A percentile compares a stretch with the other conserved stretches of the same genome.
phyloP scores from a whole-genome alignment of 345 rosid species.

The Linum usitatissimum region DNA sequence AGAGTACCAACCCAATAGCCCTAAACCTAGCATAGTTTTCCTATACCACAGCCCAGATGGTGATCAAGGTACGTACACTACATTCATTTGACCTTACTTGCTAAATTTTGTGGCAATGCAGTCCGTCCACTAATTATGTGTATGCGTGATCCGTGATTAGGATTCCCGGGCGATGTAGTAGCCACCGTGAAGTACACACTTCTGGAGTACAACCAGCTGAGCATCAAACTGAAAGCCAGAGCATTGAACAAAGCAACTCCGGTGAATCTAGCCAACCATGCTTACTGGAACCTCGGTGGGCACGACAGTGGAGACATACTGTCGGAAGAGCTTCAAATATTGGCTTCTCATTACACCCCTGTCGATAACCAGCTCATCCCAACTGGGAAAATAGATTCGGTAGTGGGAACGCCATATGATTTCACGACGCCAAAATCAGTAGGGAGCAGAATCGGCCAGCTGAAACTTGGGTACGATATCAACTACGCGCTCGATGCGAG shows the following conservation, averaged over 20 bases:
- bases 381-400: neutral
- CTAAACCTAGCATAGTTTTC: neutral
- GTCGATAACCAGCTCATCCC: slow-evolving; percentile 3
- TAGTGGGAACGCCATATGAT: slow-evolving; percentile 3
- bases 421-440: neutral
- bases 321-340: neutral
- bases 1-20: neutral
- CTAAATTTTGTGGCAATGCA: too few relatives aligned
- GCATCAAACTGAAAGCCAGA: slow-evolving; percentile 4
- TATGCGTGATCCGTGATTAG: neutral
- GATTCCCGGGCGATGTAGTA: slow-evolving; percentile 5
- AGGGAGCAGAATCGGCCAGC: slow-evolving; percentile 4
- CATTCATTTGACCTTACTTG: too few relatives aligned
- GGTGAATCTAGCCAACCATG: slow-evolving; percentile 2
- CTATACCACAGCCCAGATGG: slow-evolving; percentile 2
- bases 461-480: slow-evolving; percentile 1
- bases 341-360: slow-evolving; percentile 6
- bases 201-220: neutral
- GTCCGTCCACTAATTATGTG: neutral
- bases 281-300: slow-evolving; percentile 9
- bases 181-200: neutral
- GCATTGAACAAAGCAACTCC: slow-evolving; percentile 8
- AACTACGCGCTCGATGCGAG: neutral
- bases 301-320: slow-evolving; percentile 7
- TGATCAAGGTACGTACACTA: slow-evolving; percentile 1